Evolutionary conservation across 1,139 yeast species (phyloP), one percentile per base, ranked within the genome.

Genomic region (Casaregolazyma suthepensis): DNA sequence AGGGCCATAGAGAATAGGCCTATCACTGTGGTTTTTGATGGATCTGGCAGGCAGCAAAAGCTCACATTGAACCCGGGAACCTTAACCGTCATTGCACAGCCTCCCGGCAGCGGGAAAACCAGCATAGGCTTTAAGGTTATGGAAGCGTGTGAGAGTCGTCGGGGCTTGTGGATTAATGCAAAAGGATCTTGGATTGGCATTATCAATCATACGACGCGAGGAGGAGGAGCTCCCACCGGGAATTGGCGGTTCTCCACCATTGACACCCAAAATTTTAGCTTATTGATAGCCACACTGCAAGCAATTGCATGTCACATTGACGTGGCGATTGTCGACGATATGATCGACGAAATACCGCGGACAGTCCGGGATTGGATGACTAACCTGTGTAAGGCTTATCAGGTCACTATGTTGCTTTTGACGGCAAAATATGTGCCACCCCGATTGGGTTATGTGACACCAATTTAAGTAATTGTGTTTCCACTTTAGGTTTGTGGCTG

Each of bases 31-130:
- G 48, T 1, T 2, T 20, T 49, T 23, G 48, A 49, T 47, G 45
- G 52, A 23, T 43, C 45, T 47, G 42, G 52, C 18, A 17, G 40
- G 31, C 31, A 26, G 31, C 31, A 26, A 26, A 26, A 26, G 19
- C 17, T 23, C 35, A 56, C 52, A 5, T 42, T 60, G 18, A 49
- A 49, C 2, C 47, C 57, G 23, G 61, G 62, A 17, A 45, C 52
- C 5, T 53, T 60, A n/a, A 54, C 54, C 10, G 63, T 58, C 29
- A 35, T 61, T 4, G 46, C 57, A 65, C 96, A 96, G 0, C 95
- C 96, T 0, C 96, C 96, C 1, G 96, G 96, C 17, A 86, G 94
- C 71, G 96, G 96, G 67, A 87, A 87, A 64, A 87, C 95, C 0
- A 81, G 91, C 0, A 81, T 87, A 53, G 95, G 94, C 4, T 83